phyloP scores from a whole-genome alignment of 108 stramenopile species.

The Nitzschia sp. region DNA sequence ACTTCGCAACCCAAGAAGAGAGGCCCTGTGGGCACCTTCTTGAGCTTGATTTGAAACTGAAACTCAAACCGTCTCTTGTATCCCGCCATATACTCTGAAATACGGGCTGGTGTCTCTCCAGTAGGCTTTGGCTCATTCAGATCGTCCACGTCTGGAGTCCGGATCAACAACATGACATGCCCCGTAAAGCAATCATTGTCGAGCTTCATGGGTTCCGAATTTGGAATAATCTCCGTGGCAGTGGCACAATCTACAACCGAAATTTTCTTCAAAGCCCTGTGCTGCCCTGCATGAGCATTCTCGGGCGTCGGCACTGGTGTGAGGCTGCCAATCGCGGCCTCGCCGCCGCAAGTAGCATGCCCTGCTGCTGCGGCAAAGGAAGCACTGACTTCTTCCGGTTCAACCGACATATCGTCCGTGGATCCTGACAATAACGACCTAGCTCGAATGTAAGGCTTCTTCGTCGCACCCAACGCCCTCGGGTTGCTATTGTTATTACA shows the following conservation, averaged over 20 bases:
- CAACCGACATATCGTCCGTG: background rate
- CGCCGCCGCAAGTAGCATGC: no score
- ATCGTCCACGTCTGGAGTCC: conserved; percentile 66
- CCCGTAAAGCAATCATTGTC: conserved; percentile 75
- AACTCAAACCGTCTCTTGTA: conserved; percentile 77
- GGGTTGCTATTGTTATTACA: no score
- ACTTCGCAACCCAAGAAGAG: conserved; percentile 74
- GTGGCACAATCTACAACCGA: conserved; percentile 41
- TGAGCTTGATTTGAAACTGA: conserved; percentile 79
- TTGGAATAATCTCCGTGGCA: conserved; percentile 46
- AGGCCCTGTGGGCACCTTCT: conserved; percentile 58
- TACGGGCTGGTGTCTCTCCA: conserved; percentile 27
- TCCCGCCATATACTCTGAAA: conserved; percentile 48
- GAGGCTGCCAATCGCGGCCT: background rate
- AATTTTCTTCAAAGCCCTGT: conserved; percentile 37
- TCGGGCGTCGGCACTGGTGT: background rate
- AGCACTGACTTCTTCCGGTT: no score
- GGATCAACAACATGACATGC: conserved; percentile 64
- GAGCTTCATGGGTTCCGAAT: conserved; percentile 34
- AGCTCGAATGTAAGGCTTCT: background rate
- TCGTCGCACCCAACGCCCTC: no score
- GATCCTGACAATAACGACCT: background rate
- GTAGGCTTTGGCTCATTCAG: conserved; percentile 14
- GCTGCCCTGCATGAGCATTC: conserved; percentile 38
- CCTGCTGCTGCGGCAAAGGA: no score